These are phyloP conservation scores for Scedosporium aurantiacum DNA, from an alignment of 2,329 filamentous ascomycete species.

Conservation along the genomic window DNA sequence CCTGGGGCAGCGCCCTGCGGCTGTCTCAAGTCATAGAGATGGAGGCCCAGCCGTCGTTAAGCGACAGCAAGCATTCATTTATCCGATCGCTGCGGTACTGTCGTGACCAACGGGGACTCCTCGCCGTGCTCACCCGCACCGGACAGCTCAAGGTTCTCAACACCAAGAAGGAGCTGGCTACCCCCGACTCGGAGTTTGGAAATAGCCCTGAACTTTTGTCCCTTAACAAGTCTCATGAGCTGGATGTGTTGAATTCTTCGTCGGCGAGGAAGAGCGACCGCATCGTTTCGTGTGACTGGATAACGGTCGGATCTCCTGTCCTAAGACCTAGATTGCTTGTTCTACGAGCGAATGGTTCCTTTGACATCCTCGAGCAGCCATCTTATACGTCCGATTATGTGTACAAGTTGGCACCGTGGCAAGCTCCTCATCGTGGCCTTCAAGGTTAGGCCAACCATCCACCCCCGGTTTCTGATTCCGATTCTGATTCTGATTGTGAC, in stretches of 20 bases:
- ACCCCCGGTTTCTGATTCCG: no score
- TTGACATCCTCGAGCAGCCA: conserved; percentile 52
- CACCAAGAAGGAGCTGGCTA: conserved; percentile 41
- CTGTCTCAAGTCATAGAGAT: conserved; percentile 46
- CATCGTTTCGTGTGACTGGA: conserved; percentile 59
- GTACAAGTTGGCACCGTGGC: conserved; percentile 51
- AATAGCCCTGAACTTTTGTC: conserved; percentile 37
- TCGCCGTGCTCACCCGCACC: conserved; percentile 50
- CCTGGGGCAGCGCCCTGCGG: conserved; percentile 51
- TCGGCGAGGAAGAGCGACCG: conserved; percentile 42
- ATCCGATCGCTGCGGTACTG: conserved; percentile 54
- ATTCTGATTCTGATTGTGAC: not conserved
- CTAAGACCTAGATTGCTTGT: conserved; percentile 48
- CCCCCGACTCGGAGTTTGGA: conserved; percentile 17
- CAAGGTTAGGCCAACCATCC: conserved; percentile 29
- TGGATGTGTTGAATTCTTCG: conserved; percentile 47
- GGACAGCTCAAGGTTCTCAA: conserved; percentile 53
- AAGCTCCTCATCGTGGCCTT: conserved; percentile 44
- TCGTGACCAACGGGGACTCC: conserved; percentile 47
- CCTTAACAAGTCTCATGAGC: conserved; percentile 47
- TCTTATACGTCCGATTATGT: conserved; percentile 46
- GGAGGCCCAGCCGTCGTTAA: conserved; percentile 36
- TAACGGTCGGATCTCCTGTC: conserved; percentile 44
- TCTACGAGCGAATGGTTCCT: conserved; percentile 47
- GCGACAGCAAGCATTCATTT: conserved; percentile 46